Conservation (phyloP, 495 filamentous ascomycete genomes). For the Parmelia sp. region DNA sequence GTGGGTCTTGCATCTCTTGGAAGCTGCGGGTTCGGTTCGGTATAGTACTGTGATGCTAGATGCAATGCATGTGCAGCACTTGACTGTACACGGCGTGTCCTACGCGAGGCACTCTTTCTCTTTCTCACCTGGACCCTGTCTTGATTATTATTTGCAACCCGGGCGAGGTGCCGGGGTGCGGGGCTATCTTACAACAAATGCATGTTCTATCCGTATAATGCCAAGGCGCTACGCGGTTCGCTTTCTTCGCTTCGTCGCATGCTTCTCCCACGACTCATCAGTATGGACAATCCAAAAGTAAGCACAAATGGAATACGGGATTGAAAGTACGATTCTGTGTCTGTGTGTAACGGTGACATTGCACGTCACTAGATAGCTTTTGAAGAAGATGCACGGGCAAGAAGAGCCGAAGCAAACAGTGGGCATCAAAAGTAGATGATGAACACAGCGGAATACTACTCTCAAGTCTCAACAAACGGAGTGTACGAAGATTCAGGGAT, state of each 20-base stretch:
- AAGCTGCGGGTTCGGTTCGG: no score
- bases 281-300: background rate
- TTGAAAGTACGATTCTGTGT: no score
- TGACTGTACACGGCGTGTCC: background rate
- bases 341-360: background rate
- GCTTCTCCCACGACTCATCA: background rate
- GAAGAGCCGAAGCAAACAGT: background rate
- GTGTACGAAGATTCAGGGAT: background rate
- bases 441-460: background rate
- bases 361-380: background rate
- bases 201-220: background rate
- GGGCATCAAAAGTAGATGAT: background rate
- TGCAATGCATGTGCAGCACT: background rate
- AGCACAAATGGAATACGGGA: no score
- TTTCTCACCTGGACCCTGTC: no score
- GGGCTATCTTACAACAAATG: background rate
- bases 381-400: background rate
- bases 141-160: no score
- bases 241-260: background rate
- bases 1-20: background rate
- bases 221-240: background rate
- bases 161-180: no score
- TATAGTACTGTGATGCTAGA: background rate
- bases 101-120: background rate
- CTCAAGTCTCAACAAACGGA: no score